Base-by-base conservation (phyloP, 2,329 filamentous ascomycete species). In the Salinomyces thailandicus region DNA sequence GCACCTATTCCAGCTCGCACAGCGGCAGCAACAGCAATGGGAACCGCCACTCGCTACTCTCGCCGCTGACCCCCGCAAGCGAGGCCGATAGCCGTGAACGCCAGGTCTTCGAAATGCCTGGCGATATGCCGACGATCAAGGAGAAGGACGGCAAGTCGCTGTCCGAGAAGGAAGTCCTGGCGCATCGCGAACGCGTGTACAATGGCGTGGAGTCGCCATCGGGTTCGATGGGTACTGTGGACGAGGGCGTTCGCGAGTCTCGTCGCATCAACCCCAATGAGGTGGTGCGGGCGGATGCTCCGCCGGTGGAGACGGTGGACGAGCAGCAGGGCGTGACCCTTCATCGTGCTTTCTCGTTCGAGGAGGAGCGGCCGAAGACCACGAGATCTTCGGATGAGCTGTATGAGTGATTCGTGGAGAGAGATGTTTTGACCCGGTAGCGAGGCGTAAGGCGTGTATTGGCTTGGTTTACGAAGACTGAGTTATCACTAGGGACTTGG, bases 121-220 rank as follows among this genome's bases (percentile, higher is more conserved):
- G 73, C 2, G 71, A 72, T 7, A 68, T 76, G 53, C 69, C 69
- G 12, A 63, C 65, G 28, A 64, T 67, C 36, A 69, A 67, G 41
- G 64, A 69, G 51, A 66, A 66, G 31, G 66, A 61, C 33, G 64
- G 66, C 18, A 61, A 60, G 13, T 57, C 64, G 40, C 50, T 69
- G 22, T 61, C 59, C 14, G 67, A 69, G 49, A 70, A 70, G 44
- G 64, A 70, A 39, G 60, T 62, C 22, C 61, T 69, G 53, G 53
- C 61, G 39, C 54, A 60, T 14, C 58, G 67, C 13, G 66, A 68
- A 48, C 52, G 53, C 39, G 51, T 60, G 32, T 65, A 66, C 48
- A 69, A 69, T 33, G 67, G 67, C 11, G 52, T 65, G 2, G 61
- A 64, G 37, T 53, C 53, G 12, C 15, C 36, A 13, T 42, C 45